Conservation (phyloP, 345 rosid species). For the Leavenworthia alabamica region DNA sequence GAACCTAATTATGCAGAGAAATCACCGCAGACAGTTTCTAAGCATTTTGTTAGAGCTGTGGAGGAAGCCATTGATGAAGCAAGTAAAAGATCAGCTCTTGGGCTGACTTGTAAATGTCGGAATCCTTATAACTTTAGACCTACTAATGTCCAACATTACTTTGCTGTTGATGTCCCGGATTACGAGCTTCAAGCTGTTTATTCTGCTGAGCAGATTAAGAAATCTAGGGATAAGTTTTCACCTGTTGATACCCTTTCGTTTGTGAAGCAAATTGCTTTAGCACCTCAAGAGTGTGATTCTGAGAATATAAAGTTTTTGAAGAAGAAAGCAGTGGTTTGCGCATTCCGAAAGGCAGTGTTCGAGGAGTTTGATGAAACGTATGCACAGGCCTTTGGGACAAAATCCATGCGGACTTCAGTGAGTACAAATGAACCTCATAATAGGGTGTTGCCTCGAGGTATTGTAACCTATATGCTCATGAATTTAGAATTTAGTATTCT, state of each 20-base stretch:
- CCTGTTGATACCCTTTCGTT: constrained; percentile 53
- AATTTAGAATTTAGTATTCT: not conserved
- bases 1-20: constrained; percentile 61
- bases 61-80: constrained; percentile 95
- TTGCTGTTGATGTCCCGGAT: constrained; percentile 84
- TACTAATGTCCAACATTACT: constrained; percentile 55
- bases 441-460: constrained; percentile 66
- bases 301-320: constrained; percentile 43
- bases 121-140: constrained; percentile 67
- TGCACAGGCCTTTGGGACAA: constrained; percentile 95
- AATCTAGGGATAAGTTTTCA: constrained; percentile 58
- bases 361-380: constrained; percentile 99
- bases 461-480: constrained; percentile 5
- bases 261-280: constrained; percentile 59
- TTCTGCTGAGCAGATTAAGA: constrained; percentile 62
- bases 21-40: constrained; percentile 55
- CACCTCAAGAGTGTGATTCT: constrained; percentile 42
- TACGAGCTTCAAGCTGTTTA: constrained; percentile 70
- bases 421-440: constrained; percentile 32
- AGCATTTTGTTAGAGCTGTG: constrained; percentile 75
- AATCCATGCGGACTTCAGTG: constrained; percentile 31
- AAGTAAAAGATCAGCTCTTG: constrained; percentile 73
- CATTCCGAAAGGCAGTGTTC: constrained; percentile 75
- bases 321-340: constrained; percentile 56
- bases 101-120: constrained; percentile 78